Evolutionary conservation across 352 stramenopile species (phyloP).

Genomic region (Phytophthora aleatoria): DNA sequence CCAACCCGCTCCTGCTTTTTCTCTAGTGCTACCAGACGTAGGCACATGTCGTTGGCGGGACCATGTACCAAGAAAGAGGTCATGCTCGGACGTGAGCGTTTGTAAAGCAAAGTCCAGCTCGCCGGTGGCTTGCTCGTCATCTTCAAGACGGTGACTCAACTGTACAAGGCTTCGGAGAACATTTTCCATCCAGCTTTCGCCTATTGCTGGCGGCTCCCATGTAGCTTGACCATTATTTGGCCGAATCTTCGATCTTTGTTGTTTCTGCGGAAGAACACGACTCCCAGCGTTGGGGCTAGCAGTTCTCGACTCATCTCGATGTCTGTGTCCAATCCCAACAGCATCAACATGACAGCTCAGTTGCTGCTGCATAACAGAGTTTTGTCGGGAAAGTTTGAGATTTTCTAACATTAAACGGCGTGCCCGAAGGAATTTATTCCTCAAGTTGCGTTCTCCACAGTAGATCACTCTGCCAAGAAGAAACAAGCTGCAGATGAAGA

Average conservation of each 20-base stretch:
- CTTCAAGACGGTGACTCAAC: constrained; percentile 48
- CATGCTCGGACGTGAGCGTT: constrained; percentile 65
- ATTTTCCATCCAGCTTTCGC: constrained; percentile 80
- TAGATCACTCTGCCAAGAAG: constrained; percentile 53
- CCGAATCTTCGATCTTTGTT: constrained; percentile 1
- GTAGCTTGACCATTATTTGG: background rate
- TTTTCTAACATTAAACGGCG: constrained; percentile 70
- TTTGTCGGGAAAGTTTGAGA: constrained; percentile 60
- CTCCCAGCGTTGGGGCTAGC: constrained; percentile 3
- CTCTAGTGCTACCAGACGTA: constrained; percentile 14
- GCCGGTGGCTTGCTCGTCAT: constrained; percentile 40
- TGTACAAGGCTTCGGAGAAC: constrained; percentile 62
- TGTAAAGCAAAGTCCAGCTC: constrained; percentile 75
- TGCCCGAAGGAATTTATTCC: constrained; percentile 58
- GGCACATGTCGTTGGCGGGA: constrained; percentile 29
- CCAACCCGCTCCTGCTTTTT: constrained; percentile 45
- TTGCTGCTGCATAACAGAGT: constrained; percentile 70
- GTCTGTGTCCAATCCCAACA: constrained; percentile 47
- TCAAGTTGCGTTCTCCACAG: constrained; percentile 41
- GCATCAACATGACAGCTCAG: constrained; percentile 66
- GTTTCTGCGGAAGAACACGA: constrained; percentile 7
- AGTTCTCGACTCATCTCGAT: background rate
- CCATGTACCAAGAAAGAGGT: constrained; percentile 56
- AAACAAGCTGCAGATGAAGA: constrained; percentile 44
- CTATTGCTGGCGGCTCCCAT: constrained; percentile 33